Conservation (phyloP, 129 eudicot species). For the Arctium lappa region DNA sequence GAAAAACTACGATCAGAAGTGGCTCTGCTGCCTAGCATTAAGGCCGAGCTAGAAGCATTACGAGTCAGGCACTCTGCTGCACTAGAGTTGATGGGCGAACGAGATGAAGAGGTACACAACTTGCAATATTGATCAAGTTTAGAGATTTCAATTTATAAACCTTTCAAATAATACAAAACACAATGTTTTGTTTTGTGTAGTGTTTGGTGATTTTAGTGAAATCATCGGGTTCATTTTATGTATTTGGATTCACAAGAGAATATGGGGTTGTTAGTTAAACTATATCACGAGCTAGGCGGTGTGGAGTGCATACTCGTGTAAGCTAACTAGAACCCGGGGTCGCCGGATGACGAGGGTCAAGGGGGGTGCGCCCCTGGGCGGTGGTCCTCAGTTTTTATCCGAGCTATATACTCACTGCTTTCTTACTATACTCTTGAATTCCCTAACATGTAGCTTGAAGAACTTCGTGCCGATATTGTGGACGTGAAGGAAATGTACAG, state of each 20-base stretch:
- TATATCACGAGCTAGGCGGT: too few species aligned
- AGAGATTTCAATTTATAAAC: neutral
- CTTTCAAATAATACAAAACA: neutral
- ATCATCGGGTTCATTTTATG: too few species aligned
- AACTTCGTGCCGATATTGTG: slow-evolving; percentile 89
- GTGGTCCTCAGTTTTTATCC: too few species aligned
- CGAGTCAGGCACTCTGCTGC: slow-evolving; percentile 89
- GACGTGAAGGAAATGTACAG: slow-evolving; percentile 96
- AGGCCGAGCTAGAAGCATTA: slow-evolving; percentile 88
- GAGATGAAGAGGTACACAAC: slow-evolving; percentile 84
- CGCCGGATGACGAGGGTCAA: too few species aligned
- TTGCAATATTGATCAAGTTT: neutral
- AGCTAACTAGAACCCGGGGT: too few species aligned
- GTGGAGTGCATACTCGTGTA: too few species aligned
- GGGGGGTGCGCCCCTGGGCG: too few species aligned
- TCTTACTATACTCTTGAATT: too few species aligned
- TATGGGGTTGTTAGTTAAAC: too few species aligned
- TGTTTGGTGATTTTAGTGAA: too few species aligned
- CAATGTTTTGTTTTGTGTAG: neutral
- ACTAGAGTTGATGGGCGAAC: slow-evolving; percentile 97
- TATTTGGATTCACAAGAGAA: too few species aligned
- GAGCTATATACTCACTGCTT: too few species aligned
- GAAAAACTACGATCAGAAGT: slow-evolving; percentile 82
- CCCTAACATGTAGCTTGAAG: slow-evolving; percentile 61
- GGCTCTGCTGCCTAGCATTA: slow-evolving; percentile 62